Base-by-base conservation (phyloP, 306 rosid genomes). In the Pachyrhizus erosus region DNA sequence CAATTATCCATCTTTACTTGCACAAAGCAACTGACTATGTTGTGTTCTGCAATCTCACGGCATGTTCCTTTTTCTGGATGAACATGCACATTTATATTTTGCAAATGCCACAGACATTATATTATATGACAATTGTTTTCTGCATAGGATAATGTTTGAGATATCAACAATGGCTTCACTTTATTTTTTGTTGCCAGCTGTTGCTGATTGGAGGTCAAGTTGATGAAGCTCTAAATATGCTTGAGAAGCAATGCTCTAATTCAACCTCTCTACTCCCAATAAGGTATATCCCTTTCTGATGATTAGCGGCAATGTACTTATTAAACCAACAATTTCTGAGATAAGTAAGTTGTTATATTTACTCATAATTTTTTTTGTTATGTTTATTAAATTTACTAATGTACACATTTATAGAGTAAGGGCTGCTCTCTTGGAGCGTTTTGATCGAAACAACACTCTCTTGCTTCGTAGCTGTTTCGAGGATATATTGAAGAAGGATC, bases 401-500 rank as follows among this genome's bases (percentile, higher is more conserved):
- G 49, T 26, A 21, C 46, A 26, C 23, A 49, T 23, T 65, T 86
- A 86, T 91, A 94, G 98, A 82, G 68, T 90, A 85, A 91, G 88
- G 84, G 91, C 90, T 76, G 71, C 73, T 51, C 84, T 95, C 49
- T 57, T 86, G 77, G 91, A 88, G 89, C 89, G 73, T 70, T 84
- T 91, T 84, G 90, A 86, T 85, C 69, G 81, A 43, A 73, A 82
- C 75, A 87, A 90, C 92, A 51, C 48, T 68, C 52, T 42, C 70
- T 3, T 79, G 83, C 83, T 87, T 64, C 43, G 81, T 4, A 51
- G 87, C 21, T 85, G 87, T 86, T 89, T 75, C 33, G 99, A 91
- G 88, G 90, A 91, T 62, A 70, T 45, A 77, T 76, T 95, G 61
- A 91, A 91, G 88, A 95, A 86, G 86, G 98, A 93, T 80, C 99